Percentiles rank a stretch among this genome's conserved stretches.
These are phyloP conservation scores for Xylariales sp. DNA, from an alignment of 2,329 filamentous ascomycete species.

Conservation along the genomic window DNA sequence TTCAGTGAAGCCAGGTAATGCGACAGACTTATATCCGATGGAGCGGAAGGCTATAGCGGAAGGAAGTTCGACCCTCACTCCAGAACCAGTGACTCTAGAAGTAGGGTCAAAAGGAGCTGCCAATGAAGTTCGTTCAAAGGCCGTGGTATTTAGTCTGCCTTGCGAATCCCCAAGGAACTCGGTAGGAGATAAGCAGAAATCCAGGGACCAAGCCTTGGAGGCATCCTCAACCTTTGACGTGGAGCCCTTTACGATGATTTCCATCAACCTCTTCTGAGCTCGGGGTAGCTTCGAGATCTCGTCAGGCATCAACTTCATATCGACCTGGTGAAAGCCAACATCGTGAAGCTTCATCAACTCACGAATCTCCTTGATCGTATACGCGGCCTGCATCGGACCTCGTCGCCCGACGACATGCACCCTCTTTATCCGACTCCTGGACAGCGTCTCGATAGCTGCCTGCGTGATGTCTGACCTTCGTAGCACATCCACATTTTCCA, in stretches of 20 bases:
- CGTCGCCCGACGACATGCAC: conserved; percentile 86
- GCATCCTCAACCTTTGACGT: conserved; percentile 41
- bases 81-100: conserved; percentile 44
- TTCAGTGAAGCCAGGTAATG: conserved; percentile 68
- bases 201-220: conserved; percentile 72
- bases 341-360: conserved; percentile 75
- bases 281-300: conserved; percentile 68
- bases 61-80: conserved; percentile 47
- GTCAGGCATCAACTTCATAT: conserved; percentile 60
- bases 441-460: conserved; percentile 69
- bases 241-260: conserved; percentile 75
- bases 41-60: conserved; percentile 80
- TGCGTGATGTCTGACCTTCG: conserved; percentile 85
- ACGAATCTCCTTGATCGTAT: conserved; percentile 90
- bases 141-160: conserved; percentile 55
- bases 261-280: conserved; percentile 70
- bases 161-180: conserved; percentile 53
- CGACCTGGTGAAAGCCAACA: conserved; percentile 68
- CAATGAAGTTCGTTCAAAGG: conserved; percentile 61
- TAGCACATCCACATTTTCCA: conserved; percentile 70
- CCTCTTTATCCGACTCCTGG: conserved; percentile 67
- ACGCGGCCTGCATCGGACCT: conserved; percentile 88
- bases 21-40: conserved; percentile 86
- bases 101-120: conserved; percentile 49
- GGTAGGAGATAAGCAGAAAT: conserved; percentile 77